These are phyloP conservation scores for Flaveria linearis DNA, from an alignment of 129 eudicot genomes.

Conservation along the genomic window DNA sequence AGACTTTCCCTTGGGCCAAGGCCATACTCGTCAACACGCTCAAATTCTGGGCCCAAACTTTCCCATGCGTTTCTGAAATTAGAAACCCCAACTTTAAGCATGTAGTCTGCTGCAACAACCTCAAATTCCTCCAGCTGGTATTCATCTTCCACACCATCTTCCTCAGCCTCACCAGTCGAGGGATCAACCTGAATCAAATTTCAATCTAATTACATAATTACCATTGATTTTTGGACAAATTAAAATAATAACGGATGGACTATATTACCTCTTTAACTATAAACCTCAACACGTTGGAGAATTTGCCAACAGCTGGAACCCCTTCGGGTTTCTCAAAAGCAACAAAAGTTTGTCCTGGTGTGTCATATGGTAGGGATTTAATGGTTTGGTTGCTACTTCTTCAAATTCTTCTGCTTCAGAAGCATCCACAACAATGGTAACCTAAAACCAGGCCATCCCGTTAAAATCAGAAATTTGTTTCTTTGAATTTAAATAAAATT, in stretches of 20 bases:
- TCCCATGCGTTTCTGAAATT: conserved; percentile 98
- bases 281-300: conserved; percentile 69
- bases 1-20: conserved; percentile 93
- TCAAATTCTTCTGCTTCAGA: conserved; percentile 95
- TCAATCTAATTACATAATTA: neutral
- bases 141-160: conserved; percentile 94
- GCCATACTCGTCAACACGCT: conserved; percentile 89
- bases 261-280: conserved; percentile 82
- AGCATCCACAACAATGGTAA: conserved; percentile 84
- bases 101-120: conserved; percentile 89
- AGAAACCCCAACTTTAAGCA: conserved; percentile 85
- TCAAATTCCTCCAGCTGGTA: conserved; percentile 92
- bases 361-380: conserved; percentile 79
- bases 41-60: conserved; percentile 74
- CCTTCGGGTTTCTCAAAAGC: conserved; percentile 95
- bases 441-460: conserved; percentile 40
- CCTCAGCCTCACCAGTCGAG: conserved; percentile 95
- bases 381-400: conserved; percentile 63
- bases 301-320: conserved; percentile 77
- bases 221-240: neutral
- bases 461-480: neutral
- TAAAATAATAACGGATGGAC: neutral
- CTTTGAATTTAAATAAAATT: neutral
- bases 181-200: conserved; percentile 71
- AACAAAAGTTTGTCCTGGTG: conserved; percentile 92